Evolutionary conservation across 2,329 filamentous ascomycete genomes (phyloP).

Genomic region (Cercospora sp.): DNA sequence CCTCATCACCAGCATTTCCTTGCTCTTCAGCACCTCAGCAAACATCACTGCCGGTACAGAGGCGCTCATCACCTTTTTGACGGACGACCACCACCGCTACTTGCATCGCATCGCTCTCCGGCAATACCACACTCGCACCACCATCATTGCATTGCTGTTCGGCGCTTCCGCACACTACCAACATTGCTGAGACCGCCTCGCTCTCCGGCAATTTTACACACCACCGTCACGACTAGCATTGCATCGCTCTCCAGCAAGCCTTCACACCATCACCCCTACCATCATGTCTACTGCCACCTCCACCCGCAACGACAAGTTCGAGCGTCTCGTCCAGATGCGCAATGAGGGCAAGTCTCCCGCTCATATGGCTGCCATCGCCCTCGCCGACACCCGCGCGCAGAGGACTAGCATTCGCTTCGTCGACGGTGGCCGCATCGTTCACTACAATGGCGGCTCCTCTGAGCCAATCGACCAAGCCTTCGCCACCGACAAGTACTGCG

Average conservation of each 20-base stretch:
- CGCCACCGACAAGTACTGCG: neutral
- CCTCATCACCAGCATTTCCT: neutral
- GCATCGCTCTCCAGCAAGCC: neutral
- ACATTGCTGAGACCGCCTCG: neutral
- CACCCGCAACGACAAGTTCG: neutral
- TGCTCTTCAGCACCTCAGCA: neutral
- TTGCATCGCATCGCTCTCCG: neutral
- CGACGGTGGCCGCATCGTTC: neutral
- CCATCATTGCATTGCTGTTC: neutral
- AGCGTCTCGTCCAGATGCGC: neutral
- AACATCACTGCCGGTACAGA: neutral
- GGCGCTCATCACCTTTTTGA: neutral
- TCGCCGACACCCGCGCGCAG: neutral
- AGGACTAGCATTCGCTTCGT: neutral
- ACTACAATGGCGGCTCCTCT: neutral
- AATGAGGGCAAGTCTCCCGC: neutral
- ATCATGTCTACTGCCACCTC: neutral
- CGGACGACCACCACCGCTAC: neutral
- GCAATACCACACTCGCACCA: neutral
- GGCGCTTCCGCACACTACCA: neutral
- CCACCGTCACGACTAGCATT: neutral
- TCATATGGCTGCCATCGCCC: neutral
- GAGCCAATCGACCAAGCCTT: neutral
- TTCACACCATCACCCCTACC: neutral
- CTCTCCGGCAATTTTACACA: neutral